These are phyloP conservation scores for Leccinum boreale DNA, from an alignment of 768 basidiomycete genomes.

Conservation along the genomic window DNA sequence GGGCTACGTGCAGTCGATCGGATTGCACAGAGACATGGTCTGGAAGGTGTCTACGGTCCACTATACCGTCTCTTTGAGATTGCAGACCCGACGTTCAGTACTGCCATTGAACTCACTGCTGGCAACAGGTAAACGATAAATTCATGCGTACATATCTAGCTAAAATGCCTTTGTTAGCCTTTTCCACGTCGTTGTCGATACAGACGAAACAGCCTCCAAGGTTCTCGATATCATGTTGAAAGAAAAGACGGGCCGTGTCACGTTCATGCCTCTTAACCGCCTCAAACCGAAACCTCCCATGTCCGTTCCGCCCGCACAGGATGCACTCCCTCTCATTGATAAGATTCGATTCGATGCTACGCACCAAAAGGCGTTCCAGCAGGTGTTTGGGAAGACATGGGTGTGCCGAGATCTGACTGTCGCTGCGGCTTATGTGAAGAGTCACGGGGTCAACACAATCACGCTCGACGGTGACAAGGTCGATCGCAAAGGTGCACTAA, in stretches of 20 bases:
- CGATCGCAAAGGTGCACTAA: slow-evolving; percentile 92
- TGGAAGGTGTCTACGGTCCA: slow-evolving; percentile 90
- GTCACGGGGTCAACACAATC: slow-evolving; percentile 93
- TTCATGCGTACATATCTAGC: background rate
- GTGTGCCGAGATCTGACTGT: slow-evolving; percentile 91
- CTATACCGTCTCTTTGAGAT: slow-evolving; percentile 93
- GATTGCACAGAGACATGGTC: slow-evolving; percentile 70
- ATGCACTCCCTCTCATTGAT: slow-evolving; percentile 76
- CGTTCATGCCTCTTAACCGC: slow-evolving; percentile 97
- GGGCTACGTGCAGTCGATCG: slow-evolving; percentile 85
- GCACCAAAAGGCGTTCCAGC: slow-evolving; percentile 85
- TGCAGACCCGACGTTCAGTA: slow-evolving; percentile 83
- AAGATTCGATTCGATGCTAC: slow-evolving; percentile 74
- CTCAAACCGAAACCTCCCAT: slow-evolving; percentile 72
- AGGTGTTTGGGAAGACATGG: slow-evolving; percentile 97
- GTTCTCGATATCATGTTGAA: slow-evolving; percentile 93
- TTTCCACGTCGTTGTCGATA: slow-evolving; percentile 97
- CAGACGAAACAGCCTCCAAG: slow-evolving; percentile 86
- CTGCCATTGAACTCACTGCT: slow-evolving; percentile 90
- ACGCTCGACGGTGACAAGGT: slow-evolving; percentile 98
- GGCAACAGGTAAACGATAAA: slow-evolving; percentile 74
- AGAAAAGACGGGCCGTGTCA: slow-evolving; percentile 92
- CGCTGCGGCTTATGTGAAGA: slow-evolving; percentile 92
- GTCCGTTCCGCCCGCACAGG: slow-evolving; percentile 59
- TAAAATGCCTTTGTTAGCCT: slow-evolving; percentile 42